phyloP scores from a whole-genome alignment of 345 rosid genomes.

The Ceriops zippeliana region DNA sequence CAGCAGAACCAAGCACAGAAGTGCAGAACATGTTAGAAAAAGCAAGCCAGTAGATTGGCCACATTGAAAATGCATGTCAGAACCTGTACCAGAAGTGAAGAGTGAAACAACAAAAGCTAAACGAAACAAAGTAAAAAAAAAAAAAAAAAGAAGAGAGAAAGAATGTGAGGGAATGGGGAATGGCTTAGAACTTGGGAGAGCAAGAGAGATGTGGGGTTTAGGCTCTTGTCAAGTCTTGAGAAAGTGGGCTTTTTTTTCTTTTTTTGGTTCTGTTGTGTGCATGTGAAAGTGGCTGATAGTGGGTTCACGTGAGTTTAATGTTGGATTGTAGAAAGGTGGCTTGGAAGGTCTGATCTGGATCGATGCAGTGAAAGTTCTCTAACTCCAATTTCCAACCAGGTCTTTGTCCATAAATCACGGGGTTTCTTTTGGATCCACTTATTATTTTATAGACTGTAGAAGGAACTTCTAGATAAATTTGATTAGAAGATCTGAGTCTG shows the following conservation, averaged over 20 bases:
- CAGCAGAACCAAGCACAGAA: slow-evolving; percentile 28
- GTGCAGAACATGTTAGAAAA: slow-evolving; percentile 24
- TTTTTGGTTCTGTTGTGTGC: slow-evolving; percentile 14
- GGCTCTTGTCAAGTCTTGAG: neutral
- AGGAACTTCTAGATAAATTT: no score
- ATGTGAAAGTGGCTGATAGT: slow-evolving; percentile 16
- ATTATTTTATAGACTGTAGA: no score
- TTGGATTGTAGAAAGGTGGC: neutral
- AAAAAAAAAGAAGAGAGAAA: neutral
- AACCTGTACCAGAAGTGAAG: slow-evolving; percentile 15
- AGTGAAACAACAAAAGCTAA: neutral
- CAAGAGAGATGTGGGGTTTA: no score
- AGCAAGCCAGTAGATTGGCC: neutral
- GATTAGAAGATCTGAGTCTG: no score
- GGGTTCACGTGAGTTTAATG: slow-evolving; percentile 13
- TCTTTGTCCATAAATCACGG: neutral
- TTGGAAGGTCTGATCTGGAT: neutral
- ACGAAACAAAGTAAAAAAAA: neutral
- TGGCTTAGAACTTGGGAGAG: neutral
- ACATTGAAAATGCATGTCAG: slow-evolving; percentile 25
- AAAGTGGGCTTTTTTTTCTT: neutral
- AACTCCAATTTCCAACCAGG: neutral
- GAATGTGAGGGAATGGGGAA: no score
- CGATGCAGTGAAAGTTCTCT: neutral
- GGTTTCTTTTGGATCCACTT: neutral